Evolutionary conservation across 192 early-diverging fungal species (phyloP).

Genomic region (Umbelopsis ramanniana): DNA sequence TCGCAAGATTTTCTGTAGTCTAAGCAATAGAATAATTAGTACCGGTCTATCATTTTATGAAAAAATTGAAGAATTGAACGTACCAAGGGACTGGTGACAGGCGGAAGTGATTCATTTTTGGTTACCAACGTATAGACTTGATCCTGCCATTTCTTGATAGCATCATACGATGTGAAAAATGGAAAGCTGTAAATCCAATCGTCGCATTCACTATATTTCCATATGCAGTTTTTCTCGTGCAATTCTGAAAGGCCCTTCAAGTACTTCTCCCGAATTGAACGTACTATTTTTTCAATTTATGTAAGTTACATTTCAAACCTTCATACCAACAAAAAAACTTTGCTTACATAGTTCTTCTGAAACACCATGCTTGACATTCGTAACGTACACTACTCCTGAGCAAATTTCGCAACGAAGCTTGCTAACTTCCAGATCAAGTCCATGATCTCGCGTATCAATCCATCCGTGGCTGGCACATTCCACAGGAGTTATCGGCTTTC

Average conservation of each 20-base stretch:
- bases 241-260: slow-evolving; percentile 5
- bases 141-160: slow-evolving; percentile 1
- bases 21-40: neutral
- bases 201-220: slow-evolving; percentile 22
- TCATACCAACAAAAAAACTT: neutral
- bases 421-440: neutral
- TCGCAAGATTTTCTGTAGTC: neutral
- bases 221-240: slow-evolving; percentile 18
- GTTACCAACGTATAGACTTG: neutral
- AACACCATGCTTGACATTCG: neutral
- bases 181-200: slow-evolving; percentile 16
- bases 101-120: neutral
- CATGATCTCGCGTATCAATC: slow-evolving; percentile 4
- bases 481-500: slow-evolving; percentile 10
- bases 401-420: slow-evolving; percentile 14
- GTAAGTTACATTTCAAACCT: neutral
- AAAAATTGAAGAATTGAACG: neutral
- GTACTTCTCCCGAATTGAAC: slow-evolving; percentile 6
- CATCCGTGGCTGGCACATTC: slow-evolving; percentile 9
- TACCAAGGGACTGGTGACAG: slow-evolving; percentile 5
- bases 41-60: neutral
- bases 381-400: slow-evolving; percentile 2
- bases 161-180: slow-evolving; percentile 10
- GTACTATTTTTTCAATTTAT: neutral
- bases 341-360: slow-evolving; percentile 11